Conservation (phyloP, 305 asterid genomes). For the Caryopteris hybrid region DNA sequence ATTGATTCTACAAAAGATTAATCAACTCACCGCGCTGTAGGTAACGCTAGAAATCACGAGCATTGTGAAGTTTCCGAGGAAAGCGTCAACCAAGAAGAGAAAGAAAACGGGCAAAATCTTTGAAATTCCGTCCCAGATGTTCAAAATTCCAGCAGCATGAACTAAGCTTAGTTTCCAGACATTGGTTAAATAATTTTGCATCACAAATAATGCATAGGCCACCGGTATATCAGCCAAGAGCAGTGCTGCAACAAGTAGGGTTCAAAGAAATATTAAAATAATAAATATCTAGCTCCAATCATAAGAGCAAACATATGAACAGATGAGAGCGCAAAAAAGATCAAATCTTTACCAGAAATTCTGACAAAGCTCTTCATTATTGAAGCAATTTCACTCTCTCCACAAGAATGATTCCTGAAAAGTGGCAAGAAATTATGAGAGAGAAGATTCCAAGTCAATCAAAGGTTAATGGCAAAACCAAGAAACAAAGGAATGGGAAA, state of each 20-base stretch:
- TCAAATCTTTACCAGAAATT: conserved; percentile 21
- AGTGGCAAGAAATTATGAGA: neutral
- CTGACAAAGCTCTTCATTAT: conserved; percentile 31
- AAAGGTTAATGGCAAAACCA: too few species aligned
- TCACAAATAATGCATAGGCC: conserved; percentile 29
- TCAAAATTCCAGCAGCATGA: conserved; percentile 46
- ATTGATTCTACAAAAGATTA: neutral
- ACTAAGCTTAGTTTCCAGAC: conserved; percentile 43
- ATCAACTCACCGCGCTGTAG: conserved; percentile 34
- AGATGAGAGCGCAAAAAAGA: neutral
- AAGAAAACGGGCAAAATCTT: conserved; percentile 26
- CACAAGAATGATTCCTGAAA: neutral
- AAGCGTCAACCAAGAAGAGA: conserved; percentile 31
- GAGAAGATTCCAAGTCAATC: too few species aligned
- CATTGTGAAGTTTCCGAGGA: conserved; percentile 26
- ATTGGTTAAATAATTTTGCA: conserved; percentile 45
- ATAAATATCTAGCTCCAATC: too few species aligned
- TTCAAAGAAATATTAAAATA: neutral
- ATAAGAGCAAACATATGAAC: too few species aligned
- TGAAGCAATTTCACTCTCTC: neutral
- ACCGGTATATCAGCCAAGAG: conserved; percentile 35
- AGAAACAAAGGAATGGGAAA: conserved; percentile 6
- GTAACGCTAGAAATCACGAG: conserved; percentile 40
- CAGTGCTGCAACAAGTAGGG: conserved; percentile 23
- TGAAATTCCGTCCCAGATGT: conserved; percentile 33